Evolutionary conservation across 768 basidiomycete species (phyloP).

Genomic region (Lentinus tigrinus): DNA sequence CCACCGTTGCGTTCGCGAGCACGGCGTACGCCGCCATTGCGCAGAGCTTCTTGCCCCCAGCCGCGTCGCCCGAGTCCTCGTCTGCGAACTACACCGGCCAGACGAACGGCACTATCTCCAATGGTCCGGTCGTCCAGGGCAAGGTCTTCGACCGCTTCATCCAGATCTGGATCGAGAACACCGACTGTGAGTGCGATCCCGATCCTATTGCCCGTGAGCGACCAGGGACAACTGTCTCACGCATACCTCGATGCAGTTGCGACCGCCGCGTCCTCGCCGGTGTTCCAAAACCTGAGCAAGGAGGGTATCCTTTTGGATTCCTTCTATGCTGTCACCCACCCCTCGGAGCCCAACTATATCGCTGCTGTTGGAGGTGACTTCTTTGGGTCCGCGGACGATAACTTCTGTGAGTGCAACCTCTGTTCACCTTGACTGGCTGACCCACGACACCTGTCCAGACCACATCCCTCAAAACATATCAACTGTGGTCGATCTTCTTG

Average conservation of each 20-base stretch:
- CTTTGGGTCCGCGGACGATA: slow-evolving; percentile 48
- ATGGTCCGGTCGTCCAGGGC: slow-evolving; percentile 38
- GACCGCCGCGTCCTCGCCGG: slow-evolving; percentile 23
- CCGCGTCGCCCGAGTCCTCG: slow-evolving; percentile 24
- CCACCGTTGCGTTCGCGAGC: slow-evolving; percentile 14
- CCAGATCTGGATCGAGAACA: slow-evolving; percentile 65
- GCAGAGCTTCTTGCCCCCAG: slow-evolving; percentile 30
- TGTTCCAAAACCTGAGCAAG: slow-evolving; percentile 39
- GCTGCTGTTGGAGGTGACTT: slow-evolving; percentile 53
- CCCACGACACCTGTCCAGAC: neutral
- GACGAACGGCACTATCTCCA: slow-evolving; percentile 43
- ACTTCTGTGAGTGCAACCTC: slow-evolving; percentile 27
- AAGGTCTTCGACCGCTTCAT: slow-evolving; percentile 48
- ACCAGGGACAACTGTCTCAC: neutral
- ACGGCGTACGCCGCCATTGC: slow-evolving; percentile 25
- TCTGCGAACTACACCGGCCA: slow-evolving; percentile 41
- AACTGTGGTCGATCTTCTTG: slow-evolving; percentile 59
- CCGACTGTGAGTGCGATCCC: slow-evolving; percentile 39
- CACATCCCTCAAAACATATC: slow-evolving; percentile 48
- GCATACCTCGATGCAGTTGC: slow-evolving; percentile 2
- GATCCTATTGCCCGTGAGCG: neutral
- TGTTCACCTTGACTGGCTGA: slow-evolving; percentile 12
- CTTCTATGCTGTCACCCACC: slow-evolving; percentile 53
- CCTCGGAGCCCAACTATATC: slow-evolving; percentile 63
- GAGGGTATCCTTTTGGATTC: slow-evolving; percentile 47